Conservation (phyloP, 371 early-diverging fungal genomes). For the Smittium culicis region DNA sequence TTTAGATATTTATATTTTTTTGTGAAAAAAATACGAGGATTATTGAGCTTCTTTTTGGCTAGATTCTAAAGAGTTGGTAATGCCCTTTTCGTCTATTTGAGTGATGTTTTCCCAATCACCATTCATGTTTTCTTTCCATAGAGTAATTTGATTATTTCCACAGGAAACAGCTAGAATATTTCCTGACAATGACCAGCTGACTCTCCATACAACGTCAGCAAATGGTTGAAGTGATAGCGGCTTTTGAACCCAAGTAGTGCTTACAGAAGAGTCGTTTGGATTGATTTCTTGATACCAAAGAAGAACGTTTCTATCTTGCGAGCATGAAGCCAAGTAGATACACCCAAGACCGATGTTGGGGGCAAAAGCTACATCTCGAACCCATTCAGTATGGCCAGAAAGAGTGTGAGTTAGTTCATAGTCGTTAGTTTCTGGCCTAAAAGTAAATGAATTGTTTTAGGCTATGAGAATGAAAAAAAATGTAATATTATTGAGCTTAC, state of each 20-base stretch:
- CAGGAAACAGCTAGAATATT: constrained; percentile 89
- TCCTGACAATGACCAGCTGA: constrained; percentile 89
- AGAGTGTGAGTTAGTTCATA: constrained; percentile 54
- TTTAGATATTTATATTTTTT: no score
- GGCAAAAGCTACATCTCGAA: constrained; percentile 95
- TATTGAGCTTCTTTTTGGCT: constrained; percentile 55
- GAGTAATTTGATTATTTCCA: constrained; percentile 88
- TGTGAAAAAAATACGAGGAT: no score
- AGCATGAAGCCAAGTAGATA: constrained; percentile 81
- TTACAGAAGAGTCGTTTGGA: not conserved
- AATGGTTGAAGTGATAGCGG: constrained; percentile 47
- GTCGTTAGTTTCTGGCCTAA: constrained; percentile 52
- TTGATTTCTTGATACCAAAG: constrained; percentile 81
- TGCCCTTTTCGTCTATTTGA: constrained; percentile 63
- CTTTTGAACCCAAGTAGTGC: constrained; percentile 24
- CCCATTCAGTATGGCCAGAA: constrained; percentile 93
- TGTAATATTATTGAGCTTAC: constrained; percentile 15
- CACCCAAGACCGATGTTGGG: constrained; percentile 85
- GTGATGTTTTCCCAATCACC: constrained; percentile 81
- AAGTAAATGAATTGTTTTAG: not conserved
- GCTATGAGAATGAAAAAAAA: not conserved
- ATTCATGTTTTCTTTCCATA: constrained; percentile 87
- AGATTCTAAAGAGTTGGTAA: constrained; percentile 17
- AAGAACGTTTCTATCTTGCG: constrained; percentile 90
- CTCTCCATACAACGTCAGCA: constrained; percentile 93